Percentiles rank a stretch among this genome's conserved stretches.
Evolutionary conservation across 352 stramenopile species (phyloP).

Genomic region (Detonula confervacea): DNA sequence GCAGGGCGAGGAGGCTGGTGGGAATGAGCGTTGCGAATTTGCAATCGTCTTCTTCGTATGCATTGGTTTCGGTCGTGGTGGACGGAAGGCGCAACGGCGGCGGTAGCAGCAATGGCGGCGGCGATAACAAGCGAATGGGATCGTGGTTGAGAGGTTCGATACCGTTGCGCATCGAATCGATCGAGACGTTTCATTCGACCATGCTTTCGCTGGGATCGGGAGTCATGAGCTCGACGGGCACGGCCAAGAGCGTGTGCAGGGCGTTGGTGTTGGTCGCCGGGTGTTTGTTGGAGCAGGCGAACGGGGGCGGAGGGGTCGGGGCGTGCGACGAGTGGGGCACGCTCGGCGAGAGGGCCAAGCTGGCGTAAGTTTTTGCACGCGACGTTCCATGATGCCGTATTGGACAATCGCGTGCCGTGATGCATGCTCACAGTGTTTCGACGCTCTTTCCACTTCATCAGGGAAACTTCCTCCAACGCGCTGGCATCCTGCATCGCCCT

Average conservation of each 20-base stretch:
- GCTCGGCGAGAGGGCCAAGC: constrained; percentile 38
- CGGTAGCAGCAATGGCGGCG: not conserved
- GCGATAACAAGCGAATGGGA: not conserved
- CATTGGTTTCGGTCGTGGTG: constrained; percentile 56
- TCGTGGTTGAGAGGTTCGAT: constrained; percentile 70
- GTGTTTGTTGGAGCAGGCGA: constrained; percentile 71
- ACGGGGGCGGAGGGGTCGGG: not conserved
- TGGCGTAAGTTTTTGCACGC: constrained; percentile 65
- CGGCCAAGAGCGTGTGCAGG: constrained; percentile 27
- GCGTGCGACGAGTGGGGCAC: constrained; percentile 61
- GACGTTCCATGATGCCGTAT: no score
- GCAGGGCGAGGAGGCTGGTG: constrained; percentile 56
- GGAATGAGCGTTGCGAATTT: constrained; percentile 65
- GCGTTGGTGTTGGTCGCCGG: constrained; percentile 57
- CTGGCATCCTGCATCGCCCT: constrained; percentile 45
- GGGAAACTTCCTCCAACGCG: constrained; percentile 37
- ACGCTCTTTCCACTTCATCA: constrained; percentile 12
- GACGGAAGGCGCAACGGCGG: constrained; percentile 43
- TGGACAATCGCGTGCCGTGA: no score
- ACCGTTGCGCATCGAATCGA: constrained; percentile 43
- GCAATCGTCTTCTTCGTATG: constrained; percentile 58
- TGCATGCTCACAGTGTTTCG: not conserved
- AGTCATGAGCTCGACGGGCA: constrained; percentile 40
- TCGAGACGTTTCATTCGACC: constrained; percentile 47
- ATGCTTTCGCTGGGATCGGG: constrained; percentile 62